Percentiles rank a stretch among this genome's conserved stretches.
phyloP scores from a whole-genome alignment of 306 rosid species.

The Cercis canadensis region DNA sequence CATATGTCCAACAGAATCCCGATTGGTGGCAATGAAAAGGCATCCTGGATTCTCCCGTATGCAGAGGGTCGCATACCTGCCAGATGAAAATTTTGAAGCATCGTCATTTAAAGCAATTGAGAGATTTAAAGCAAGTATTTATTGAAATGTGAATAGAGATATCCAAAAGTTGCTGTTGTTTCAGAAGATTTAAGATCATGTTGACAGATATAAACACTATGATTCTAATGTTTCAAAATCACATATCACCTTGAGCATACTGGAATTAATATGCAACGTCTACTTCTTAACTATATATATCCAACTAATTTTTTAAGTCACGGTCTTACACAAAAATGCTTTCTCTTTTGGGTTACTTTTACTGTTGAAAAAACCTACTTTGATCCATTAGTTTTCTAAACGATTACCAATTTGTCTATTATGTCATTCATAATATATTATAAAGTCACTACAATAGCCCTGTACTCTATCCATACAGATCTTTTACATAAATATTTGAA shows the following conservation, averaged over 20 bases:
- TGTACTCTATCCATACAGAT: constrained; percentile 6
- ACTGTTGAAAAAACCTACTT: constrained; percentile 8
- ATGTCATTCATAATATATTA: constrained; percentile 8
- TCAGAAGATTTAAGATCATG: constrained; percentile 14
- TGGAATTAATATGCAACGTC: not conserved
- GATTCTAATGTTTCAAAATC: constrained; percentile 5
- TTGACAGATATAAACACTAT: not conserved
- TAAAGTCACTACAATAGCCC: constrained; percentile 1
- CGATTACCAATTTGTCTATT: constrained; percentile 17
- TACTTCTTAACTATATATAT: not conserved
- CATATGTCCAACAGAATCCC: constrained; percentile 87
- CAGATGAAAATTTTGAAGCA: constrained; percentile 28
- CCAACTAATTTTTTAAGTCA: not conserved
- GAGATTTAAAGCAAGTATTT: constrained; percentile 9
- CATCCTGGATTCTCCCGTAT: constrained; percentile 96
- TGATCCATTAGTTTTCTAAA: not conserved
- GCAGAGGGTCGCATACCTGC: constrained; percentile 94
- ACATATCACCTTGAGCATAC: constrained; percentile 3
- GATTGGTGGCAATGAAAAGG: constrained; percentile 93
- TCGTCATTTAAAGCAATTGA: constrained; percentile 26
- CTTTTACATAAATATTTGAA: constrained; percentile 17
- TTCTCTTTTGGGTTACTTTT: constrained; percentile 19
- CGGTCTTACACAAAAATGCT: not conserved
- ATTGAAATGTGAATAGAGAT: not conserved
- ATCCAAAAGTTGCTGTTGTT: not conserved